A percentile compares a stretch with the other conserved stretches of the same genome.
Conservation (phyloP, 1,284 basidiomycete species). For the Ceratobasidium papillatum region DNA sequence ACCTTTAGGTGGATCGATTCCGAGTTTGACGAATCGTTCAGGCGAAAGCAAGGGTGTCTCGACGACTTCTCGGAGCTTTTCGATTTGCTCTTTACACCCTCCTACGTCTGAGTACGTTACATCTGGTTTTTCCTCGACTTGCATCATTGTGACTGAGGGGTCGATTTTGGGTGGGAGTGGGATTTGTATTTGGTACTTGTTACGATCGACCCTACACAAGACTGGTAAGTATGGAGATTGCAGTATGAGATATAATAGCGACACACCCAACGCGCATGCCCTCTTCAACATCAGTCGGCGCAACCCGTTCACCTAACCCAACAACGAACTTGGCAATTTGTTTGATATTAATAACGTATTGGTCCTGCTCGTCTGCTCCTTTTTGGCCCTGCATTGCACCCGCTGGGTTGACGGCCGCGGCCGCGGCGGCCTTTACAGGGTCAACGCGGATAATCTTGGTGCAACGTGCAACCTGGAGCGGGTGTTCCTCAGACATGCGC, state of each 20-base stretch:
- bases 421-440: slow-evolving; percentile 72
- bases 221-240: not conserved
- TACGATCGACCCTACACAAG: slow-evolving; percentile 77
- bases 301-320: slow-evolving; percentile 93
- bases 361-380: slow-evolving; percentile 95
- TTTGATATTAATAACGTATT: slow-evolving; percentile 99
- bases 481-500: slow-evolving; percentile 92
- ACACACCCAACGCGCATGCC: slow-evolving; percentile 98
- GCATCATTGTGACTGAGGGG: slow-evolving; percentile 99
- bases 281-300: slow-evolving; percentile 98
- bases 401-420: slow-evolving; percentile 72
- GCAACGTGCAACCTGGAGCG: slow-evolving; percentile 96
- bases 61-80: slow-evolving; percentile 98
- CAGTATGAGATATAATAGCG: slow-evolving; percentile 11
- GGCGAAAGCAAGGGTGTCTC: slow-evolving; percentile 97
- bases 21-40: slow-evolving; percentile 96
- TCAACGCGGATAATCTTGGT: slow-evolving; percentile 96
- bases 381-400: slow-evolving; percentile 85
- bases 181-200: slow-evolving; percentile 99
- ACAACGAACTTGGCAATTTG: slow-evolving; percentile 99
- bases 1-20: slow-evolving; percentile 99
- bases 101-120: slow-evolving; percentile 98
- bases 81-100: slow-evolving; percentile 99
- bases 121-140: slow-evolving; percentile 99
- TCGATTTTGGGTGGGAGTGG: slow-evolving; percentile 99